Percentiles rank a stretch among this genome's conserved stretches.
Evolutionary conservation across 257 asterid genomes (phyloP).

Genomic region (Lantana camara): DNA sequence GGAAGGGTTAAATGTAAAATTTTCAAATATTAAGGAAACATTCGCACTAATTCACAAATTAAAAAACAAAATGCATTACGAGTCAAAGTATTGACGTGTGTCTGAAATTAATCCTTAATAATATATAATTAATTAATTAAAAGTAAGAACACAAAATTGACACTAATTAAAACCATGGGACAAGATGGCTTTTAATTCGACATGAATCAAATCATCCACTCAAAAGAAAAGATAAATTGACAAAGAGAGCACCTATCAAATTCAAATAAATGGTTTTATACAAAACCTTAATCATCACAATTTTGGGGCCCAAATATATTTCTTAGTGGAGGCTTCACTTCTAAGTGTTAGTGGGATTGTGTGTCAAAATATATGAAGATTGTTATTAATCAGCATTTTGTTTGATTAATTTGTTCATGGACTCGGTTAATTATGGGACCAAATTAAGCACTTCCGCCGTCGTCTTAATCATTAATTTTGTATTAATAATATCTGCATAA

Average conservation of each 20-base stretch:
- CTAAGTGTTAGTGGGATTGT: slow-evolving; percentile 30
- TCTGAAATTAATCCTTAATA: no score
- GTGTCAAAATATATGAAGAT: slow-evolving; percentile 15
- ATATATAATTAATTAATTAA: neutral
- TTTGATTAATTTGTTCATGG: slow-evolving; percentile 30
- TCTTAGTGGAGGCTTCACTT: slow-evolving; percentile 38
- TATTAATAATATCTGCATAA: slow-evolving; percentile 19
- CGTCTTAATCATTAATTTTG: slow-evolving; percentile 17
- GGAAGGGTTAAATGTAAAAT: no score
- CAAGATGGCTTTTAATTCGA: slow-evolving; percentile 14
- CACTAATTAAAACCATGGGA: slow-evolving; percentile 17
- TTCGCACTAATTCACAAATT: no score
- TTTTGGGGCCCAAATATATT: slow-evolving; percentile 38
- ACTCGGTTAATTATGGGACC: slow-evolving; percentile 29
- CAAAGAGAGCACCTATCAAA: slow-evolving; percentile 8
- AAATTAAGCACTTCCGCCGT: slow-evolving; percentile 49
- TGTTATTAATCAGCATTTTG: neutral
- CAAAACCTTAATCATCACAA: slow-evolving; percentile 38
- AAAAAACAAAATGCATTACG: no score
- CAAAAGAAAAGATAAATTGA: slow-evolving; percentile 10
- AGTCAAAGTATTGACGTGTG: no score
- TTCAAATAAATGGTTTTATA: slow-evolving; percentile 26
- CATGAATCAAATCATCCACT: slow-evolving; percentile 21
- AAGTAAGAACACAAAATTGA: neutral
- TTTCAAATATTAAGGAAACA: no score